Evolutionary conservation across 2,329 filamentous ascomycete genomes (phyloP).

Genomic region (Clonostachys chloroleuca): DNA sequence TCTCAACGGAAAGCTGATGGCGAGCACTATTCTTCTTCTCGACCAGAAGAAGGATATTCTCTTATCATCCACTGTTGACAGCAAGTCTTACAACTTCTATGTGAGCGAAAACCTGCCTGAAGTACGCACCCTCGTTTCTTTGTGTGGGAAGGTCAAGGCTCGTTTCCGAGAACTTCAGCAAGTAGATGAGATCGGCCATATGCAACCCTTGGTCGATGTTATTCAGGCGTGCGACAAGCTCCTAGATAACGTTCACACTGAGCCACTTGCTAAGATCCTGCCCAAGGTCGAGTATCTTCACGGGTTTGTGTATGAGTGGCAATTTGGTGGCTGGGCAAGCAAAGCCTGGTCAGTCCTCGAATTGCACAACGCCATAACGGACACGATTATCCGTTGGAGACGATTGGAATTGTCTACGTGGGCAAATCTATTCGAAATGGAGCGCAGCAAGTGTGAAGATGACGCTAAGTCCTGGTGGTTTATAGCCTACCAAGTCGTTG

Average conservation of each 20-base stretch:
- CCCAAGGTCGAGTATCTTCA: constrained; percentile 87
- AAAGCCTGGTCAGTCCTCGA: constrained; percentile 65
- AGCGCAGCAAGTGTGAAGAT: constrained; percentile 69
- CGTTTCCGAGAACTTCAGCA: constrained; percentile 70
- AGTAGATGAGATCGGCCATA: constrained; percentile 64
- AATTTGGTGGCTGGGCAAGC: constrained; percentile 80
- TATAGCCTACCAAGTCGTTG: constrained; percentile 84
- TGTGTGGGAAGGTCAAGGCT: constrained; percentile 64
- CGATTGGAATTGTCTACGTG: constrained; percentile 89
- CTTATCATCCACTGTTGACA: constrained; percentile 25
- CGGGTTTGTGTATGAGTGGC: constrained; percentile 85
- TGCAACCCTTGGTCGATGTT: constrained; percentile 76
- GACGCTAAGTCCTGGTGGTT: constrained; percentile 95
- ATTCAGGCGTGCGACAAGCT: constrained; percentile 70
- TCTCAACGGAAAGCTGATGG: constrained; percentile 53
- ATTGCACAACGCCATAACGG: constrained; percentile 74
- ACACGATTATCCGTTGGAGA: constrained; percentile 82
- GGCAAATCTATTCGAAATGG: constrained; percentile 82
- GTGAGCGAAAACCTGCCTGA: constrained; percentile 73
- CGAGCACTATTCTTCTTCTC: constrained; percentile 61
- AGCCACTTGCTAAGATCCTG: constrained; percentile 82
- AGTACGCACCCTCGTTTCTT: constrained; percentile 64
- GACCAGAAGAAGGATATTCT: constrained; percentile 51
- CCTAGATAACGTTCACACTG: constrained; percentile 69
- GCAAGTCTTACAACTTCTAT: constrained; percentile 77